Evolutionary conservation across 2,329 filamentous ascomycete genomes (phyloP), one percentile per base, ranked within the genome.

Genomic region (Oidium heveae): DNA sequence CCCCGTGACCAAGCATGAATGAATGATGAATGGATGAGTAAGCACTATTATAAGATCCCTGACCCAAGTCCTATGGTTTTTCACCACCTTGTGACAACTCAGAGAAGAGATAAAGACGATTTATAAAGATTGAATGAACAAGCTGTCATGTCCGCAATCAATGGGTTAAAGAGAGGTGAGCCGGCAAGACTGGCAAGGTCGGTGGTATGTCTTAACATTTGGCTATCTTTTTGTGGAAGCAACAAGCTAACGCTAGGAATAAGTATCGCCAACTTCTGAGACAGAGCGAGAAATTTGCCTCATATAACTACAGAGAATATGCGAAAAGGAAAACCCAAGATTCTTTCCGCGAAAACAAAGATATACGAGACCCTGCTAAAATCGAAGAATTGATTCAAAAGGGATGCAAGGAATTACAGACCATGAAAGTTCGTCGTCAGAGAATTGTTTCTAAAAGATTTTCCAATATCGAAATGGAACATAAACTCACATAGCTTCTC

Each of bases 291-390:
- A 84, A 94, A 65, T 96, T 98, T 68, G 78, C 86, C 58, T 79
- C 84, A 61, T 98, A 96, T 74, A 98, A 96, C 71, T 98, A 95
- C 75, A 80, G 91, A 70, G 89, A 95, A 68, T 98, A 98, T 69
- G 88, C 91, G 54, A 84, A 81, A 69, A 82, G 91, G 65, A 79
- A 89, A 68, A 94, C 91, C 66, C 77, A 77, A 66, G 91, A 96
- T 72, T 82, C 86, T 4, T 98, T 96, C 69, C 77, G 83, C 63
- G 86, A 94, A 67, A 76, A 93, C 68, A 75, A 78, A 68, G 66
- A 69, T 55, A 82, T 86, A 63, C 71, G 77, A 49, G 91, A 95
- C 65, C 74, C 78, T 60, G 74, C 86, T 58, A 74, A 75, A 69
- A 74, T 94, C 67, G 87, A 96, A 68, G 87, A 94, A 68, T 71